Evolutionary conservation across 306 rosid species (phyloP).

Genomic region (Astragalus glycyphyllos): DNA sequence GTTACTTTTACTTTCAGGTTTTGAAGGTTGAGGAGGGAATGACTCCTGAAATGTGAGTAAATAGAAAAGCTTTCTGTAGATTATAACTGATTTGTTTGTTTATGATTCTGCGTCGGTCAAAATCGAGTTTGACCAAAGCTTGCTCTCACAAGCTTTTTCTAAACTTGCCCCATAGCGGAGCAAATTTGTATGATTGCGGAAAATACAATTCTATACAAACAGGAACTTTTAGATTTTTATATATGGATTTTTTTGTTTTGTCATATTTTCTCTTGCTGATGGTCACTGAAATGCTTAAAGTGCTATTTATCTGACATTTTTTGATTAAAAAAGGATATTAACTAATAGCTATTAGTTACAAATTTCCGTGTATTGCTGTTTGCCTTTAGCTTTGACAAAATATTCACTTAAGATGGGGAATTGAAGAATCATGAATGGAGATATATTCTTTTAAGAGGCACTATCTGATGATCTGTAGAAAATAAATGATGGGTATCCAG

Average conservation of each 20-base stretch:
- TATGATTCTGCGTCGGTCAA: no score
- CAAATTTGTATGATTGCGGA: no score
- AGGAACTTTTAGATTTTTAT: background rate
- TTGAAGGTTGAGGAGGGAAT: slow-evolving; percentile 97
- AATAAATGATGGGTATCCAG: slow-evolving; percentile 1
- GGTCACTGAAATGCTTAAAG: slow-evolving; percentile 24
- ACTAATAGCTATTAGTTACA: background rate
- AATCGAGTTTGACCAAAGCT: no score
- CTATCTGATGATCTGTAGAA: slow-evolving; percentile 20
- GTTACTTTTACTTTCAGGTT: slow-evolving; percentile 61
- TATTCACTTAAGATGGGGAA: slow-evolving; percentile 3
- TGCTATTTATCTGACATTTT: slow-evolving; percentile 9
- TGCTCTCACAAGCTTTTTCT: no score
- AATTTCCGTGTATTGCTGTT: background rate
- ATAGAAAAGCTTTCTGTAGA: slow-evolving; percentile 18
- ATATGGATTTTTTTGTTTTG: slow-evolving; percentile 12
- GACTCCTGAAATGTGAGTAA: slow-evolving; percentile 91
- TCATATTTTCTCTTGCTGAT: background rate
- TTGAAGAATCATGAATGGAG: background rate
- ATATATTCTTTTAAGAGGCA: slow-evolving; percentile 22
- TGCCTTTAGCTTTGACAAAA: slow-evolving; percentile 13
- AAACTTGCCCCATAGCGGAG: no score
- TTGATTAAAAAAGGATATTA: slow-evolving; percentile 14
- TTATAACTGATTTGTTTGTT: slow-evolving; percentile 24
- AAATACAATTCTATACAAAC: no score